A percentile compares a stretch with the other conserved stretches of the same genome.
Conservation (phyloP, 768 basidiomycete species). For the Suillus plorans region DNA sequence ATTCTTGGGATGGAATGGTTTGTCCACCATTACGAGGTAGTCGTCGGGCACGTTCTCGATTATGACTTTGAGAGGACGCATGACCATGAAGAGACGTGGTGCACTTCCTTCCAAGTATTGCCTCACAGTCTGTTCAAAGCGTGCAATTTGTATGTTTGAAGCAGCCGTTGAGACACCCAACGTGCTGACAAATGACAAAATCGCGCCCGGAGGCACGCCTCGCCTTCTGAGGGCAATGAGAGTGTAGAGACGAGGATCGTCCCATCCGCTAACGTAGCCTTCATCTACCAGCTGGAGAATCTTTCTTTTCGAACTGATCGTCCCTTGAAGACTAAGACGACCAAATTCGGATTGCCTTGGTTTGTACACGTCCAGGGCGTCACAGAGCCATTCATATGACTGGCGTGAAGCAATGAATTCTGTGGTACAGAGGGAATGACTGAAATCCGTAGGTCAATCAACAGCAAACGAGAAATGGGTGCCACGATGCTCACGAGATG, state of each 20-base stretch:
- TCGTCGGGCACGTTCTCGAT: slow-evolving; percentile 91
- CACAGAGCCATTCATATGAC: slow-evolving; percentile 99
- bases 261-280: slow-evolving; percentile 88
- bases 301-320: slow-evolving; percentile 96
- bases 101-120: slow-evolving; percentile 87
- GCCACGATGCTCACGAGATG: slow-evolving; percentile 75
- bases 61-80: slow-evolving; percentile 86
- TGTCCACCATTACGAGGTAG: slow-evolving; percentile 79
- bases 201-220: slow-evolving; percentile 95
- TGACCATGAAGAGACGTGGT: slow-evolving; percentile 88
- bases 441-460: slow-evolving; percentile 28
- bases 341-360: slow-evolving; percentile 97
- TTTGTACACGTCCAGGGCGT: slow-evolving; percentile 96
- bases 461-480: background rate
- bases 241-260: slow-evolving; percentile 96
- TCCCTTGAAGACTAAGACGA: slow-evolving; percentile 88
- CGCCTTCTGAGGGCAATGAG: slow-evolving; percentile 93
- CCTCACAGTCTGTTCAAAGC: slow-evolving; percentile 89
- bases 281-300: slow-evolving; percentile 85
- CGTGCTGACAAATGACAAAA: slow-evolving; percentile 87
- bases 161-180: slow-evolving; percentile 90
- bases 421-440: slow-evolving; percentile 94
- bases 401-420: slow-evolving; percentile 96
- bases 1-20: slow-evolving; percentile 92
- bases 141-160: slow-evolving; percentile 80